Conservation (phyloP, 495 filamentous ascomycete species). For the Pyrenopolyporus hunteri region DNA sequence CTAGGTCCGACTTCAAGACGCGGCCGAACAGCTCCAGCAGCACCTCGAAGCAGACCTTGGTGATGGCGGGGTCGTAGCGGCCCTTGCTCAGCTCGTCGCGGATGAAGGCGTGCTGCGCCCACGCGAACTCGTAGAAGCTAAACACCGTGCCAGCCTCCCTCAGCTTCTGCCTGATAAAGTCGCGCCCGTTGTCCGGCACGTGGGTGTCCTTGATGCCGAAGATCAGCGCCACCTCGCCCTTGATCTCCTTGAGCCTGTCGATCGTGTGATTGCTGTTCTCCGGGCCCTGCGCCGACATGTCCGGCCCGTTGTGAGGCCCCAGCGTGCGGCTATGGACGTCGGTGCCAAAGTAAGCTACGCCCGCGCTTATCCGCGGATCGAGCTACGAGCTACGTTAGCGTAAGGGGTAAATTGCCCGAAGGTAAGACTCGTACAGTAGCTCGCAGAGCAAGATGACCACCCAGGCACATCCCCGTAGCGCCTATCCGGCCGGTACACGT, state of each 20-base stretch:
- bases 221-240: constrained; percentile 79
- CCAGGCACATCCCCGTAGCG: constrained; percentile 93
- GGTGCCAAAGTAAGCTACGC: constrained; percentile 91
- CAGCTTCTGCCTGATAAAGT: constrained; percentile 83
- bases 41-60: constrained; percentile 91
- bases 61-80: constrained; percentile 86
- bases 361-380: constrained; percentile 74
- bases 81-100: constrained; percentile 95
- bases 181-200: constrained; percentile 82
- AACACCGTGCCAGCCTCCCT: constrained; percentile 76
- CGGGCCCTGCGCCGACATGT: constrained; percentile 43
- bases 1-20: constrained; percentile 77
- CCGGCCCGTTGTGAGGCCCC: constrained; percentile 53
- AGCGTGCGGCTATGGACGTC: constrained; percentile 83
- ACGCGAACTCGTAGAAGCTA: constrained; percentile 86
- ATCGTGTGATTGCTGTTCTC: constrained; percentile 49
- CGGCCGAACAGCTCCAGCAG: constrained; percentile 84
- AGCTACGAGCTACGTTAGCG: constrained; percentile 47
- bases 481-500: constrained; percentile 89
- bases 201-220: constrained; percentile 91
- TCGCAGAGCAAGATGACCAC: constrained; percentile 86
- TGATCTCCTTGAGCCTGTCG: constrained; percentile 67
- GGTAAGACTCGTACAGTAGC: constrained; percentile 59
- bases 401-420: not conserved
- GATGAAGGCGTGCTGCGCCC: constrained; percentile 96